Base-by-base conservation (phyloP, 2,329 filamentous ascomycete genomes). In the Fusarium liriodendri region DNA sequence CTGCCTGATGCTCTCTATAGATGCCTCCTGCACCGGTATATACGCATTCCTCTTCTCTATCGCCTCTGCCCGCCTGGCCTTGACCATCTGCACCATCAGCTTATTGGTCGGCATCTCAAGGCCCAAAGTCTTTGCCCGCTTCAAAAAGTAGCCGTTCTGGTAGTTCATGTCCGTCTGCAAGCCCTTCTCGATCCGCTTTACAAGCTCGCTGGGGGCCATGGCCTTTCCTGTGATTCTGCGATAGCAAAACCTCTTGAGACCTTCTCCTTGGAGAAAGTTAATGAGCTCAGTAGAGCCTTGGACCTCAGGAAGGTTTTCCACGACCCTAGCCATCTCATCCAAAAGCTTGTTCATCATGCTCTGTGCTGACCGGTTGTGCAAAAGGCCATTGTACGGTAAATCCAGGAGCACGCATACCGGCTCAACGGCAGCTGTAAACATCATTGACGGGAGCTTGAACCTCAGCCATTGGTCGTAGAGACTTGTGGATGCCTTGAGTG, bases 131-230 rank as follows among this genome's bases (percentile, higher is more conserved):
- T 89, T 87, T 0, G 93, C 97, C 45, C 92, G 89, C 60, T 86
- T 87, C 35, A 97, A 87, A 69, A 99, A 93, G 84, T 96, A 99
- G 1, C 95, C 96, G 80, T 97, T 98, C 75, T 96, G 89, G 78
- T 92, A 97, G 54, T 95, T 90, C 45, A 98, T 89, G 77, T 98
- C 95, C 0, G 94, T 95, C 67, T 86, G 83, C 70, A 84, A 84
- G 2, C 93, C 92, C 1, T 83, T 81, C 13, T 89, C 84, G 14
- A 95, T 85, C 77, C 92, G 90, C 62, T 88, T 87, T 7, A 94
- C 84, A 90, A 97, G 95, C 22, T 86, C 88, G 77, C 90, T 94
- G 47, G 81, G 77, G 10, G 82, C 82, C 7, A 87, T 84, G 61
- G 91, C 90, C 64, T 88, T 83, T 29, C 76, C 80, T 20, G 76